These are phyloP conservation scores for Fusarium sp. DNA, from an alignment of 2,329 filamentous ascomycete genomes.

Conservation along the genomic window DNA sequence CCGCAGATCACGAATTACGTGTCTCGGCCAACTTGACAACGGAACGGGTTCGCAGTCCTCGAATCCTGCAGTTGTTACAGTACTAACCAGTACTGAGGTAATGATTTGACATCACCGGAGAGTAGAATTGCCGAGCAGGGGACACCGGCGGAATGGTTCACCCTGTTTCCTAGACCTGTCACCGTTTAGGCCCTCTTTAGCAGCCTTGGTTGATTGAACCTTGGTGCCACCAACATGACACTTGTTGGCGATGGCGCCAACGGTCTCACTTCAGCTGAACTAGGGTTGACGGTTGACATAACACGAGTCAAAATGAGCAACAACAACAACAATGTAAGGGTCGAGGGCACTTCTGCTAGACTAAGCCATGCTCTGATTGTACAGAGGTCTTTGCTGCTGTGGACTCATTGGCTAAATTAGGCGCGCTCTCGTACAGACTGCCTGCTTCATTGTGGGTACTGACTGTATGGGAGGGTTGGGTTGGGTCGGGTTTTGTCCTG, in stretches of 20 bases:
- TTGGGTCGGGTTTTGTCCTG: not conserved
- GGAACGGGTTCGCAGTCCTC: not conserved
- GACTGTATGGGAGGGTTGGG: not conserved
- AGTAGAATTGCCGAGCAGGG: slow-evolving; percentile 31
- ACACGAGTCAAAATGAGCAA: slow-evolving; percentile 6
- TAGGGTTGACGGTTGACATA: slow-evolving; percentile 21
- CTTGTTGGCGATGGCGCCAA: slow-evolving; percentile 31
- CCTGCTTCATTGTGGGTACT: slow-evolving; percentile 9
- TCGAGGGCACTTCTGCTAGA: not conserved
- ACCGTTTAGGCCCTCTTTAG: slow-evolving; percentile 21
- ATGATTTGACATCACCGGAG: slow-evolving; percentile 5
- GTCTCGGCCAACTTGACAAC: slow-evolving; percentile 21
- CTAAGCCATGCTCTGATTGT: not conserved
- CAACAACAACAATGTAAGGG: not conserved
- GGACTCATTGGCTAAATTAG: slow-evolving; percentile 15
- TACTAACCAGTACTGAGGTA: not conserved
- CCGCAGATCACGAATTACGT: slow-evolving; percentile 29
- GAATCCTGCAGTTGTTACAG: slow-evolving; percentile 14
- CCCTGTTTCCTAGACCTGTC: slow-evolving; percentile 27
- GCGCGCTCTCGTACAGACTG: slow-evolving; percentile 4
- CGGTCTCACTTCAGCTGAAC: slow-evolving; percentile 44
- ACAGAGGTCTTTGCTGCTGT: not conserved
- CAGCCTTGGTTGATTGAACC: slow-evolving; percentile 14
- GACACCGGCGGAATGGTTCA: slow-evolving; percentile 36
- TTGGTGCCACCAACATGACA: slow-evolving; percentile 27